Evolutionary conservation across 306 rosid genomes (phyloP).

Genomic region (Oemleria cerasiformis): DNA sequence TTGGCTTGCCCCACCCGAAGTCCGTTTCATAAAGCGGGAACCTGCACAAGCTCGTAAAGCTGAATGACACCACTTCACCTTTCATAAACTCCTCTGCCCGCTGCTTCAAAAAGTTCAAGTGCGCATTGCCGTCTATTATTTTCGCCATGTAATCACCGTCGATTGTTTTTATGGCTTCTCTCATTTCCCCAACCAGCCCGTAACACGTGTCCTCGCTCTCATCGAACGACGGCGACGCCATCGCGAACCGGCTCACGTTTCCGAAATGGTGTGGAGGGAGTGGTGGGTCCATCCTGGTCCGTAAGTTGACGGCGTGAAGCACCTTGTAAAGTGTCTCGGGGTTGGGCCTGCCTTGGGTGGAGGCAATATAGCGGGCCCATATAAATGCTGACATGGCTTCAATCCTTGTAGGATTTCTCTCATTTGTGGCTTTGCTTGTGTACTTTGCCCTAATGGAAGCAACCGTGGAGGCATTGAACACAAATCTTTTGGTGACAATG

Average conservation of each 20-base stretch:
- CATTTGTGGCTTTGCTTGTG: not conserved
- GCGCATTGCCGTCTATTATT: no score
- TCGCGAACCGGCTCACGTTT: conserved; percentile 21
- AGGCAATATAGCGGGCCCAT: conserved; percentile 11
- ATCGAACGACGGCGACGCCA: conserved; percentile 12
- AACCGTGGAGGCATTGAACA: conserved; percentile 20
- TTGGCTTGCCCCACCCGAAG: conserved; percentile 46
- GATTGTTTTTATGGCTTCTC: conserved; percentile 13
- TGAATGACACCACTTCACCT: conserved; percentile 20
- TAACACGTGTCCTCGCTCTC: conserved; percentile 6
- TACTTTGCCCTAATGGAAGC: conserved; percentile 15
- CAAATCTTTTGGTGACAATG: conserved; percentile 22
- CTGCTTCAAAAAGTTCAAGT: conserved; percentile 11
- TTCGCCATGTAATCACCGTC: no score
- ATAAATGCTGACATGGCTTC: conserved; percentile 23
- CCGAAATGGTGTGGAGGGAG: conserved; percentile 25
- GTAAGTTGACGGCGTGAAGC: conserved; percentile 10
- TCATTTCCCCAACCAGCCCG: conserved; percentile 14
- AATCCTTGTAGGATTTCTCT: conserved; percentile 12
- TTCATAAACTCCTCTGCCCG: conserved; percentile 5
- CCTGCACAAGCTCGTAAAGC: conserved; percentile 30
- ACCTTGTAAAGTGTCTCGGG: no score
- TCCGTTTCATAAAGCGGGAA: conserved; percentile 34
- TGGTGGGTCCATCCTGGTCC: conserved; percentile 20
- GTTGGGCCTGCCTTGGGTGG: no score